Evolutionary conservation across 805 yeast genomes (phyloP).

Genomic region (Priceomyces carsonii): DNA sequence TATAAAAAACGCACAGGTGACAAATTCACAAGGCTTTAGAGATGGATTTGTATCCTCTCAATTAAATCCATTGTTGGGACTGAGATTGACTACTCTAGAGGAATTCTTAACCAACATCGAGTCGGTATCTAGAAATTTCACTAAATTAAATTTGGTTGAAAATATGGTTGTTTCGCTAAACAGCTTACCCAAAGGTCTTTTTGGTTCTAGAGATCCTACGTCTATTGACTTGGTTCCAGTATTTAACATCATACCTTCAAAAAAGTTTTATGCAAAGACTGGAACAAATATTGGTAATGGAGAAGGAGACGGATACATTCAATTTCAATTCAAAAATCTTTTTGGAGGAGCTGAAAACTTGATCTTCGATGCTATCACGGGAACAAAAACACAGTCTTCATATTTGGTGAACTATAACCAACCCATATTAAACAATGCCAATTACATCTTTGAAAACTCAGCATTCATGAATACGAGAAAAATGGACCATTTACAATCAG

Average conservation of each 20-base stretch:
- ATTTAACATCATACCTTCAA: constrained; percentile 52
- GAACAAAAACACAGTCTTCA: constrained; percentile 50
- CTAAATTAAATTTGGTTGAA: constrained; percentile 43
- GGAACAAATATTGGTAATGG: constrained; percentile 97
- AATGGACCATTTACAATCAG: constrained; percentile 51
- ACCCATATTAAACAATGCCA: constrained; percentile 46
- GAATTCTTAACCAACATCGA: constrained; percentile 44
- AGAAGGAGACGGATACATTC: constrained; percentile 92
- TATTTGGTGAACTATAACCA: constrained; percentile 48
- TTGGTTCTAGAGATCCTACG: constrained; percentile 20
- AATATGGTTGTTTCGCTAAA: constrained; percentile 38
- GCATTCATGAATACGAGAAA: constrained; percentile 44
- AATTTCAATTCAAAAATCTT: constrained; percentile 58
- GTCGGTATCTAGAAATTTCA: constrained; percentile 41
- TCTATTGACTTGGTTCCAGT: constrained; percentile 32
- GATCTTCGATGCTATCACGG: constrained; percentile 52
- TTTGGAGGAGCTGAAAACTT: constrained; percentile 60
- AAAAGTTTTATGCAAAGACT: constrained; percentile 77
- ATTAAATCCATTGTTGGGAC: constrained; percentile 44
- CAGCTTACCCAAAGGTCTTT: constrained; percentile 20
- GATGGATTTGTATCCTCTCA: constrained; percentile 47
- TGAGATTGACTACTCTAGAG: constrained; percentile 40
- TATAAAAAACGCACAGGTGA: constrained; percentile 46
- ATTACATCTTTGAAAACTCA: constrained; percentile 39
- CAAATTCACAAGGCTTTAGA: constrained; percentile 50